Evolutionary conservation across 441 rosid species (phyloP), one percentile per base, ranked within the genome.

Genomic region (Gossypium gossypioides): DNA sequence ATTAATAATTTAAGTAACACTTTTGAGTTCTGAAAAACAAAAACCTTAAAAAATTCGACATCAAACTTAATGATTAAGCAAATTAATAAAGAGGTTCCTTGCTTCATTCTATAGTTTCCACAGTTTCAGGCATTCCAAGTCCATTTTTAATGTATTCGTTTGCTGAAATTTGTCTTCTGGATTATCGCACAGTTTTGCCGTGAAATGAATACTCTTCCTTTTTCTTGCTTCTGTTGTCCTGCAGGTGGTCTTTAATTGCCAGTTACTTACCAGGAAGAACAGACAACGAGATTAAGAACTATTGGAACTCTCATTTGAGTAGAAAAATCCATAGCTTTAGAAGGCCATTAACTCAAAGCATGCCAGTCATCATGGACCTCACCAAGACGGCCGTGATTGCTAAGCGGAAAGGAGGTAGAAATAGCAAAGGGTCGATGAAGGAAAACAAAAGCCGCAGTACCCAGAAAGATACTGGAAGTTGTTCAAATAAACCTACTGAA

Each of bases 281-380:
- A 66, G 97, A 92, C 80, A 92, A 92, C 78, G 97, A 92, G 79
- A 89, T 92, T 2, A 92, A 92, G 75, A 92, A 92, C 50, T 86
- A 89, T 73, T 92, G 97, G 97, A 92, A 90, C 76, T 90, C 96
- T 57, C 93, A 90, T 74, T 72, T 92, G 56, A 84, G 96, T 51
- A 81, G 97, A 48, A 88, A 87, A 80, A 79, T 90, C 69, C 71
- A 74, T 76, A 74, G 72, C 16, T 81, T 82, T 25, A 71, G 81
- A 40, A 76, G 71, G 50, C 76, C 73, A 0, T n/a, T 64, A 22
- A 42, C 58, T 7, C 72, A 40, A 24, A 34, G 50, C 6, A 54
- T 66, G 10, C 69, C 75, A 0, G 37, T 66, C 15, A 13, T 67
- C 4, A 19, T 54, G 54, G 78, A 80, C 46, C 34, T 59, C 24